Base-by-base conservation (phyloP, 1,139 yeast species). In the Magnusiomyces paraingens region DNA sequence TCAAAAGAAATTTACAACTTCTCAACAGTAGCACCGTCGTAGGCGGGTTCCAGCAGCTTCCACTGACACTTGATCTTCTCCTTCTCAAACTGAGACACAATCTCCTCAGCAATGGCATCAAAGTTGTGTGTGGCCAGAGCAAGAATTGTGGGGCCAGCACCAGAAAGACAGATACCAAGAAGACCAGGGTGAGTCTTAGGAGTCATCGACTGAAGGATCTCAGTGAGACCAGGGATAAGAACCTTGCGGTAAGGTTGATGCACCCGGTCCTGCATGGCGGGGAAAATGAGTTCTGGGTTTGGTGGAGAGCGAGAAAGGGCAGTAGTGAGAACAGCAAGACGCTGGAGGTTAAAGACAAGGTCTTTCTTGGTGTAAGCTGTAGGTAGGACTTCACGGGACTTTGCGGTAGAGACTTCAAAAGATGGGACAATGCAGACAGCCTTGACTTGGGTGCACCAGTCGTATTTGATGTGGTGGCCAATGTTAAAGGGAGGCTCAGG, bases 61-160 rank as follows among this genome's bases (percentile, higher is more conserved):
- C 96, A 90, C 50, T 78, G 73, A 68, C 97, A 90, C 45, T 76
- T 70, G 57, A 93, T 87, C 45, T 79, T 76, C 61, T 86, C 84
- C 61, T 80, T 73, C 53, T 76, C 72, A 70, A 93, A 91, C 54
- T 89, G 79, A 50, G 73, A 72, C 55, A 89, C 78, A 60, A 93
- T 90, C 54, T 82, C 86, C 2, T 70, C 66, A 21, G 99, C 96
- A 63, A 93, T 90, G n/a, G 73, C 77, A 11, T 90, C 96, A 65
- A 82, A 93, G 65, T 87, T 85, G 17, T 80, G 85, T 4, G 96
- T 90, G 12, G 99, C 99, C 60, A 93, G 78, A 53, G 96, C 95
- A 62, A 93, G 75, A 55, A 93, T 91, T 20, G 99, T 93, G 53
- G 99, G 99, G 1, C 99, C 99, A 4, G 99, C 99, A 52, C 99